phyloP scores from a whole-genome alignment of 345 rosid genomes.

The Ceriops tagal region DNA sequence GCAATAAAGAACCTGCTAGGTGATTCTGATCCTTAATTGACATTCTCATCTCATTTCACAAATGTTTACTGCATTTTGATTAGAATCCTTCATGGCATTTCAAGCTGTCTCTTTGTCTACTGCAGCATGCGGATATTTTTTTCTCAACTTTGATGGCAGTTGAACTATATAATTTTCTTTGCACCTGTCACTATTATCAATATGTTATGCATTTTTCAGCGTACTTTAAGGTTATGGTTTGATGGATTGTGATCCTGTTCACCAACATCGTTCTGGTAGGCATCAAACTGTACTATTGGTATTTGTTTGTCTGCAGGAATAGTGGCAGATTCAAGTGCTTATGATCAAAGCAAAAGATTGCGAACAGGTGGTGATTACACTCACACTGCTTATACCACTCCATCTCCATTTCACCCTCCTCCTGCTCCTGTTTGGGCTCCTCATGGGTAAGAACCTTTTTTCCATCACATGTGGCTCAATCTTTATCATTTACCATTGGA shows the following conservation, averaged over 20 bases:
- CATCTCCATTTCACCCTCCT: conserved; percentile 87
- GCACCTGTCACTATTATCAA: not conserved
- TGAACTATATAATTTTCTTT: too few species aligned
- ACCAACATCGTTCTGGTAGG: not conserved
- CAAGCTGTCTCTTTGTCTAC: too few species aligned
- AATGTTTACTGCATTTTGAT: too few species aligned
- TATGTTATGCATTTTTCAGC: not conserved
- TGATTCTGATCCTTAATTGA: too few species aligned
- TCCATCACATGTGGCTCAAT: not conserved
- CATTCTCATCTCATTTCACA: too few species aligned
- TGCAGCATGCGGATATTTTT: too few species aligned
- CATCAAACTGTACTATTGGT: not conserved
- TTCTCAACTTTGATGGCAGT: too few species aligned
- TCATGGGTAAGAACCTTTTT: conserved; percentile 62
- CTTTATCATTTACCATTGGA: too few species aligned
- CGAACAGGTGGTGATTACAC: conserved; percentile 96
- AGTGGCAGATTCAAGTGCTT: conserved; percentile 79
- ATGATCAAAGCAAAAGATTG: conserved; percentile 92
- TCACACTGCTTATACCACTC: conserved; percentile 74
- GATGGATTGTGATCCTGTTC: not conserved
- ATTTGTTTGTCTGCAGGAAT: conserved; percentile 56
- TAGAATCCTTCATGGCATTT: too few species aligned
- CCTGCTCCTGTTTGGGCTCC: conserved; percentile 96
- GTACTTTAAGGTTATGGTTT: not conserved
- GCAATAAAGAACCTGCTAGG: too few species aligned